Percentiles rank a stretch among this genome's conserved stretches.
Evolutionary conservation across 108 stramenopile genomes (phyloP).

Genomic region (Stephanodiscus triporus): DNA sequence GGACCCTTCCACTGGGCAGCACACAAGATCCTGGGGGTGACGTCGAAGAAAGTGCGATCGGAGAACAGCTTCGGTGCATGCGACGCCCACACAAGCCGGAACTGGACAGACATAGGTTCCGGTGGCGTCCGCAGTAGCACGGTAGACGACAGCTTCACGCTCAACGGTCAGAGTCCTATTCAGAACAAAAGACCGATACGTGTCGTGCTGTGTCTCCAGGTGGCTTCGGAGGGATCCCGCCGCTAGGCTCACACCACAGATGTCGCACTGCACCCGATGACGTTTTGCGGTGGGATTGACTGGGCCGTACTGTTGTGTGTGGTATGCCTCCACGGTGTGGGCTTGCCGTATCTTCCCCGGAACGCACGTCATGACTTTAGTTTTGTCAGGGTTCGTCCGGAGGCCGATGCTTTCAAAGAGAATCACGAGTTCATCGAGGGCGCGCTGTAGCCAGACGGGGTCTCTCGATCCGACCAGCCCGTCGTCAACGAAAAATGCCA

Average conservation of each 20-base stretch:
- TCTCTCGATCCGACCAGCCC: constrained; percentile 2
- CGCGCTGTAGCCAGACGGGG: neutral
- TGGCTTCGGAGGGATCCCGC: neutral
- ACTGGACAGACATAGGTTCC: too few species aligned
- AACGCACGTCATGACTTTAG: constrained; percentile 11
- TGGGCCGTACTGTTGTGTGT: too few species aligned
- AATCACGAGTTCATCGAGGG: neutral
- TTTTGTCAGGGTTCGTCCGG: constrained; percentile 19
- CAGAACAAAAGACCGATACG: neutral
- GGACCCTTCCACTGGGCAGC: too few species aligned
- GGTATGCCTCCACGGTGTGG: too few species aligned
- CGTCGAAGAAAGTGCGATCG: too few species aligned
- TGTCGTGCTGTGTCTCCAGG: neutral
- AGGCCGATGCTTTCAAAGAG: constrained; percentile 11
- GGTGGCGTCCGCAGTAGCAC: too few species aligned
- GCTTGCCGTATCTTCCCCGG: neutral
- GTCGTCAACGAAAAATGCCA: constrained; percentile 26
- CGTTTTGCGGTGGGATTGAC: too few species aligned
- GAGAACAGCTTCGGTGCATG: too few species aligned
- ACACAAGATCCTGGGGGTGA: too few species aligned
- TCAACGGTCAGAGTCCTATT: neutral
- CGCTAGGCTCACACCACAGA: neutral
- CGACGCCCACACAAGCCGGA: too few species aligned
- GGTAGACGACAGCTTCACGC: neutral
- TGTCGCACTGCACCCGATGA: neutral